These are phyloP conservation scores for Colletotrichum somersetense DNA, from an alignment of 2,329 filamentous ascomycete genomes.

Conservation along the genomic window DNA sequence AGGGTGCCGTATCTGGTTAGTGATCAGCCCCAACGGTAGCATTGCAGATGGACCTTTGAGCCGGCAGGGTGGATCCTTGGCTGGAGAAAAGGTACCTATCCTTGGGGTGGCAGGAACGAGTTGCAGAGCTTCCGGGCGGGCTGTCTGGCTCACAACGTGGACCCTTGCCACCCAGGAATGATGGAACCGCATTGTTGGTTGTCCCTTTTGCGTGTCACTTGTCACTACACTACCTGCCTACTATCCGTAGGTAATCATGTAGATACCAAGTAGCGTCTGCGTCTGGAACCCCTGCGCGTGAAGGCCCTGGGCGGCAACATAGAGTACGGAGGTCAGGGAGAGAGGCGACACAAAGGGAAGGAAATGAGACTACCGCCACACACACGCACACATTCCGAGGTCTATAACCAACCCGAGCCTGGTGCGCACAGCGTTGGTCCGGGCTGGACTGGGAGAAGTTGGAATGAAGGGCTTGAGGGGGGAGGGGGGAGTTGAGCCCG, in stretches of 20 bases:
- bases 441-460: slow-evolving; percentile 19
- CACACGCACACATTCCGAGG: slow-evolving; percentile 4
- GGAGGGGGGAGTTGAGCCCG: neutral
- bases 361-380: slow-evolving; percentile 17
- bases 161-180: slow-evolving; percentile 1
- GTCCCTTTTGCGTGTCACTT: neutral
- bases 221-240: neutral
- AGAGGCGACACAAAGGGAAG: slow-evolving; percentile 13
- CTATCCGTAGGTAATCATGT: too few species aligned
- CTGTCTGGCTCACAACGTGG: slow-evolving; percentile 18
- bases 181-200: slow-evolving; percentile 13
- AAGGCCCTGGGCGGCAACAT: neutral
- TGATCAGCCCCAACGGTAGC: slow-evolving; percentile 38
- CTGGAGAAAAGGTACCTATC: slow-evolving; percentile 5
- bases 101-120: slow-evolving; percentile 31
- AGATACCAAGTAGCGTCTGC: too few species aligned
- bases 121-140: slow-evolving; percentile 17
- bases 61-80: slow-evolving; percentile 30
- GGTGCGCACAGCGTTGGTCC: slow-evolving; percentile 25
- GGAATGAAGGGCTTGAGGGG: neutral
- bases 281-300: too few species aligned
- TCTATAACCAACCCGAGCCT: slow-evolving; percentile 13
- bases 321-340: neutral
- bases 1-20: slow-evolving; percentile 35
- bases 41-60: slow-evolving; percentile 31